Conservation (phyloP, 495 filamentous ascomycete species). For the Neurospora sp. region DNA sequence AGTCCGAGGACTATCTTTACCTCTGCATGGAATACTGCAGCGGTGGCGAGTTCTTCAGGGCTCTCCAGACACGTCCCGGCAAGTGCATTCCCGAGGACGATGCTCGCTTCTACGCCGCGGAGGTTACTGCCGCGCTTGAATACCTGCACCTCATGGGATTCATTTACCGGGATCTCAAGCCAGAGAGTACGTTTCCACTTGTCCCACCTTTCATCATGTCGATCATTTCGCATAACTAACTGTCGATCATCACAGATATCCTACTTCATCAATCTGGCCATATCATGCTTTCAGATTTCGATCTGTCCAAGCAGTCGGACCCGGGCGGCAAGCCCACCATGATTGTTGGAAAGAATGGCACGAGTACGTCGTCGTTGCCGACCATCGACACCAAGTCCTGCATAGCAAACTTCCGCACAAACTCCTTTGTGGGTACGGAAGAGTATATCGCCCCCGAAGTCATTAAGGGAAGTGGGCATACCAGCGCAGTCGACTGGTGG, state of each 20-base stretch:
- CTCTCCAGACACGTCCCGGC: constrained; percentile 89
- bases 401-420: constrained; percentile 96
- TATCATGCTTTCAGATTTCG: constrained; percentile 99
- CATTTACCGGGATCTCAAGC: constrained; percentile 96
- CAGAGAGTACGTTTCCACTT: constrained; percentile 64
- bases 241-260: constrained; percentile 54
- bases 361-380: constrained; percentile 70
- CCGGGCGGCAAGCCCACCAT: constrained; percentile 93
- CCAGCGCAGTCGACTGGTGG: constrained; percentile 99
- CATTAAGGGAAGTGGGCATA: constrained; percentile 97
- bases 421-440: constrained; percentile 96
- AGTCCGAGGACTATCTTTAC: constrained; percentile 96
- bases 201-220: not conserved
- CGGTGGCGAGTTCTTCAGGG: constrained; percentile 95
- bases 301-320: constrained; percentile 95
- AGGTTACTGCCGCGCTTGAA: constrained; percentile 95
- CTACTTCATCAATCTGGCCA: constrained; percentile 96
- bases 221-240: constrained; percentile 5
- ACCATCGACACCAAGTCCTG: constrained; percentile 98
- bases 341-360: constrained; percentile 80
- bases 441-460: constrained; percentile 99
- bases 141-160: constrained; percentile 99
- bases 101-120: constrained; percentile 92
- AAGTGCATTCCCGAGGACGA: constrained; percentile 97
- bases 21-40: constrained; percentile 99